These are phyloP conservation scores for Wickerhamiella dianesei DNA, from an alignment of 805 yeast genomes.

Conservation along the genomic window DNA sequence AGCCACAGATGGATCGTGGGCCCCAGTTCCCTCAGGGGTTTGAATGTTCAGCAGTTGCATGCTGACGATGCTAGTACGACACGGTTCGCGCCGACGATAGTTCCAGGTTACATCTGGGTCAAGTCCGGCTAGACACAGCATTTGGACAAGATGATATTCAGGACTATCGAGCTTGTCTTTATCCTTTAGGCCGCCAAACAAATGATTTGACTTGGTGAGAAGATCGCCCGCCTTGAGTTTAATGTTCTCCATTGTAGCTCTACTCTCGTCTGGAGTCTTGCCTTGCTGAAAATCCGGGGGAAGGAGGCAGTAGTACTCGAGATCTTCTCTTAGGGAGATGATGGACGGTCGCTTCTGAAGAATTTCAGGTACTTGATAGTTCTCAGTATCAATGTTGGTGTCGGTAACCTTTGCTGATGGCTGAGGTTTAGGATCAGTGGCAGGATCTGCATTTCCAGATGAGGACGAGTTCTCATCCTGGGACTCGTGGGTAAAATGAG, in stretches of 20 bases:
- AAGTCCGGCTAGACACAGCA: constrained; percentile 88
- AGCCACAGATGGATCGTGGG: constrained; percentile 12
- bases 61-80: constrained; percentile 75
- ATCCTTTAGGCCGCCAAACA: constrained; percentile 60
- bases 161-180: constrained; percentile 51
- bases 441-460: too few relatives aligned
- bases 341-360: constrained; percentile 75
- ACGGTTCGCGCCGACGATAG: constrained; percentile 72
- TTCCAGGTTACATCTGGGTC: constrained; percentile 65
- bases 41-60: constrained; percentile 50
- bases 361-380: constrained; percentile 32
- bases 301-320: constrained; percentile 86
- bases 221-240: constrained; percentile 45
- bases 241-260: background rate
- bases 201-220: constrained; percentile 16
- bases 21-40: constrained; percentile 7
- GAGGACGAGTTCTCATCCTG: too few relatives aligned
- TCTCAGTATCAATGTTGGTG: background rate
- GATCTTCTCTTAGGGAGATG: constrained; percentile 83
- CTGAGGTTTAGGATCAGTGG: too few relatives aligned
- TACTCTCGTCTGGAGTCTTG: constrained; percentile 35
- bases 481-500: too few relatives aligned
- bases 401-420: too few relatives aligned
- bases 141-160: constrained; percentile 85
- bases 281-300: constrained; percentile 37